These are phyloP conservation scores for Vanderwaltozyma polyspora DNA, from an alignment of 805 yeast species.

Conservation along the genomic window DNA sequence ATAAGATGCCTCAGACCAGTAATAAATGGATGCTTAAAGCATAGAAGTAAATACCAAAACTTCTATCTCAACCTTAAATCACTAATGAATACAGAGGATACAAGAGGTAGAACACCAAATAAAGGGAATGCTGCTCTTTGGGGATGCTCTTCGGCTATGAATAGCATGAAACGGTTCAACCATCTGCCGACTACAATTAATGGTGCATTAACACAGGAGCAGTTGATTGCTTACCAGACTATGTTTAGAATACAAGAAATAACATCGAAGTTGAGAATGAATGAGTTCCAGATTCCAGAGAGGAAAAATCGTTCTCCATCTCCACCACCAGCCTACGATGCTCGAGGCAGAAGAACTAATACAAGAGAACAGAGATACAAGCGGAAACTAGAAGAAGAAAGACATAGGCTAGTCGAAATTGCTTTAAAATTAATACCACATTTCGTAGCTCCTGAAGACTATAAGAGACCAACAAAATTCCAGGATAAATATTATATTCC, in stretches of 20 bases:
- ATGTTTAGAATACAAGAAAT: constrained; percentile 73
- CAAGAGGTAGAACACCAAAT: constrained; percentile 3
- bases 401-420: constrained; percentile 65
- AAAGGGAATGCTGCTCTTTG: constrained; percentile 6
- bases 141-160: constrained; percentile 5
- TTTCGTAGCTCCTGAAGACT: constrained; percentile 71
- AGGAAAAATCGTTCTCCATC: constrained; percentile 56
- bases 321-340: constrained; percentile 88
- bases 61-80: no score
- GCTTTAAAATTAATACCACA: constrained; percentile 65
- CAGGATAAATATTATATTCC: constrained; percentile 80
- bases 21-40: no score
- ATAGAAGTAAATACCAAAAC: no score
- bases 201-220: constrained; percentile 59
- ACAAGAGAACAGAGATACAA: constrained; percentile 64
- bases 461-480: constrained; percentile 57
- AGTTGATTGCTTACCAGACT: constrained; percentile 60
- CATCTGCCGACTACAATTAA: constrained; percentile 33
- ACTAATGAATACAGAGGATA: no score
- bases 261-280: constrained; percentile 43
- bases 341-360: constrained; percentile 70
- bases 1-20: no score
- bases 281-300: constrained; percentile 40
- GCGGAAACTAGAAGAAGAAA: constrained; percentile 59
- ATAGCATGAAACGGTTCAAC: constrained; percentile 5